These are phyloP conservation scores for Plasmodium ovale DNA, from an alignment of 169 alveolate species.

Conservation along the genomic window DNA sequence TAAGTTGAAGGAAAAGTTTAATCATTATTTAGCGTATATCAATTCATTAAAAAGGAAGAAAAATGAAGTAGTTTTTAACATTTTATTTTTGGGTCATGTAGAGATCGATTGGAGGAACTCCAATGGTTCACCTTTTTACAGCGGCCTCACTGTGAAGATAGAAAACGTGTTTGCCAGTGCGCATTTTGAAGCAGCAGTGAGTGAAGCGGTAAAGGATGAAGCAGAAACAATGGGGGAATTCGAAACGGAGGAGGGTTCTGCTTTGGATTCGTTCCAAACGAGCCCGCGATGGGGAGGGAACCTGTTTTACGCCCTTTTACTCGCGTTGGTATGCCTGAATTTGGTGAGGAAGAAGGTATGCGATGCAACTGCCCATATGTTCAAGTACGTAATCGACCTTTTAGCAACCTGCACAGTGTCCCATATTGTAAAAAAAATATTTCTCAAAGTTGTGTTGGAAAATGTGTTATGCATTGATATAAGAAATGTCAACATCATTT, in stretches of 20 bases:
- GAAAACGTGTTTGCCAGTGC: conserved; percentile 30
- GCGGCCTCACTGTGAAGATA: not conserved
- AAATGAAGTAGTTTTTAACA: not conserved
- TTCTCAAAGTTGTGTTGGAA: not conserved
- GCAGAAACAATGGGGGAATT: not conserved
- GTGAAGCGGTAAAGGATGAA: not conserved
- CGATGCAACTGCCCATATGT: not conserved
- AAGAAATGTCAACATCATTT: conserved; percentile 27
- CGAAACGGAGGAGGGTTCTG: not conserved
- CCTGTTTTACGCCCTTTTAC: not conserved
- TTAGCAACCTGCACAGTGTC: not conserved
- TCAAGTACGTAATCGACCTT: not conserved
- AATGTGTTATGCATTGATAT: conserved; percentile 10
- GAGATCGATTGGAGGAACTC: conserved; percentile 1
- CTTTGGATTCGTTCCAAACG: too few species aligned
- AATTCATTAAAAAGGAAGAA: not conserved
- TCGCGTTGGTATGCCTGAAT: not conserved
- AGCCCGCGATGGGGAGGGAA: not conserved
- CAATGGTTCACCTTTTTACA: not conserved
- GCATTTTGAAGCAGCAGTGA: not conserved
- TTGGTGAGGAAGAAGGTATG: too few species aligned
- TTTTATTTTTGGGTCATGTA: not conserved
- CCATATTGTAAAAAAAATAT: not conserved
- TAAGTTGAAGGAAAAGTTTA: not conserved
- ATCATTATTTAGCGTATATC: conserved; percentile 5